Evolutionary conservation across 306 rosid genomes (phyloP), one percentile per base, ranked within the genome.

Genomic region (Fagus crenata): DNA sequence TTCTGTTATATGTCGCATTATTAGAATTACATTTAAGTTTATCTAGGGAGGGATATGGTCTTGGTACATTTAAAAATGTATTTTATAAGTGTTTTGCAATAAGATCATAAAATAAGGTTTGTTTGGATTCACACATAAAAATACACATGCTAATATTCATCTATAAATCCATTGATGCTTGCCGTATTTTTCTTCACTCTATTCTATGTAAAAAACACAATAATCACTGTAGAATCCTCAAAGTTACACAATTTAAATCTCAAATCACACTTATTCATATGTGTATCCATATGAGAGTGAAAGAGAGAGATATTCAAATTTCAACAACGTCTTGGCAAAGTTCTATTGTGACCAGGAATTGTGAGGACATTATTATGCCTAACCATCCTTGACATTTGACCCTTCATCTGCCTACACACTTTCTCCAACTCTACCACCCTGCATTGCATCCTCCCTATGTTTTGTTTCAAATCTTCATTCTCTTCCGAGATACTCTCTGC

Each of bases 401-500:
- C 79, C 75, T 88, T 87, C 90, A 89, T 89, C 75, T 88, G 86
- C 40, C 31, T 84, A 39, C 93, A 90, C 68, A 84, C 69, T 46
- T 79, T 86, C 87, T 90, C 97, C 75, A 89, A 85, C 80, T 92
- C 91, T 31, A 74, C 81, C 11, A 89, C 97, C 80, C 89, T 89
- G 68, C 67, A 76, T 77, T 90, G 90, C 91, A 92, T 92, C 54
- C 71, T 81, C 73, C 82, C 79, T 17, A 90, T 69, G 42, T 85
- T 86, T 33, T 65, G 22, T 56, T 61, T 81, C 73, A 76, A 55
- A 36, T 83, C 83, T 63, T 85, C 67, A 31, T 77, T 90, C 73
- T 80, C 84, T 60, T 85, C 87, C 35, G 75, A 37, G 11, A 75
- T 83, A 12, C 53, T 74, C 12, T 83, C 72, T n/a, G 18, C 51